Percentiles rank a stretch among this genome's conserved stretches.
These are phyloP conservation scores for Ophiostoma sp. DNA, from an alignment of 2,329 filamentous ascomycete species.

Conservation along the genomic window DNA sequence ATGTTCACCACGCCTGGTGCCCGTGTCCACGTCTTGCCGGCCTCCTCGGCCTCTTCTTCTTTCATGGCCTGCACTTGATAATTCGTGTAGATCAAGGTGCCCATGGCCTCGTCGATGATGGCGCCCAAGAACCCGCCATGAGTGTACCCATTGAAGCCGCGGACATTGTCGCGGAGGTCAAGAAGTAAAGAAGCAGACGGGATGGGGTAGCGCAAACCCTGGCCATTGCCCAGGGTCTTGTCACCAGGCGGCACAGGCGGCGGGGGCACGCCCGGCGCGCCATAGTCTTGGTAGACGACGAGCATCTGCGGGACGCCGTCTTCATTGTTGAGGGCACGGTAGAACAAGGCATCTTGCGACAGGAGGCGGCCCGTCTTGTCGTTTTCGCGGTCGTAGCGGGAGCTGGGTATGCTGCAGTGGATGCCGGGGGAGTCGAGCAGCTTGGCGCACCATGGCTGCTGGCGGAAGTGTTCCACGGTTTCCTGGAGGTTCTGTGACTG, in stretches of 20 bases:
- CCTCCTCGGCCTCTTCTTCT: neutral
- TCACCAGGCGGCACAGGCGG: neutral
- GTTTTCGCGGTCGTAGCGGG: neutral
- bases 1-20: slow-evolving; percentile 19
- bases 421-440: slow-evolving; percentile 24
- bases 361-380: neutral
- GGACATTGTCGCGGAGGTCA: slow-evolving; percentile 29
- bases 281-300: slow-evolving; percentile 30
- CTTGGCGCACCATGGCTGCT: slow-evolving; percentile 23
- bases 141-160: slow-evolving; percentile 33
- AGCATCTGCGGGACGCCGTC: slow-evolving; percentile 32
- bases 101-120: slow-evolving; percentile 37
- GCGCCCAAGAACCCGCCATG: slow-evolving; percentile 34
- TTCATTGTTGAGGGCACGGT: slow-evolving; percentile 23
- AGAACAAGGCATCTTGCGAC: slow-evolving; percentile 27
- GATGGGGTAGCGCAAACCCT: slow-evolving; percentile 26
- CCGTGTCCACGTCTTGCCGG: neutral
- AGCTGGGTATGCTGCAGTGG: slow-evolving; percentile 1
- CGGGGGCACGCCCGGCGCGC: neutral
- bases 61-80: slow-evolving; percentile 26
- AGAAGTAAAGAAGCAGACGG: slow-evolving; percentile 29
- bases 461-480: slow-evolving; percentile 25
- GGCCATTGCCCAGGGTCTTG: neutral
- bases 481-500: slow-evolving; percentile 22
- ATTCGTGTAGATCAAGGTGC: slow-evolving; percentile 32